Evolutionary conservation across 805 yeast species (phyloP).

Genomic region (Pichia kluyveri): DNA sequence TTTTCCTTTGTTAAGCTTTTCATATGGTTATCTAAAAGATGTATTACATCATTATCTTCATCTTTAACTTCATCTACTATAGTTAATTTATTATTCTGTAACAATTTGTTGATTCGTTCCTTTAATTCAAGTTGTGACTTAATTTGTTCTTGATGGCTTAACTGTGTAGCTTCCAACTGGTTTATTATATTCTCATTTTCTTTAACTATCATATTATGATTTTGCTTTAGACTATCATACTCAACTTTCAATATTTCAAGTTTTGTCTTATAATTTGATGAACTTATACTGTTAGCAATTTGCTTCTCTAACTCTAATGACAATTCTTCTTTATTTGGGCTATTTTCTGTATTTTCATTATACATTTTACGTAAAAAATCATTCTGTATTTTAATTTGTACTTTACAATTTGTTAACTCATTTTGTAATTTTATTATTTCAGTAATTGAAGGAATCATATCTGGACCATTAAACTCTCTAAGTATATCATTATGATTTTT

Average conservation of each 20-base stretch:
- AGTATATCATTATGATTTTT: too few relatives aligned
- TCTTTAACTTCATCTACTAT: not conserved
- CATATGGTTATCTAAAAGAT: not conserved
- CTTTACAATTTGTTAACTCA: constrained; percentile 26
- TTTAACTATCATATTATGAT: not conserved
- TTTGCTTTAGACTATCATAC: constrained; percentile 1
- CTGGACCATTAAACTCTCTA: not conserved
- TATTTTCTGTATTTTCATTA: constrained; percentile 1
- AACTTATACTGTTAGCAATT: constrained; percentile 6
- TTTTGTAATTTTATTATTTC: constrained; percentile 22
- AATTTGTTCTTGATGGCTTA: constrained; percentile 28
- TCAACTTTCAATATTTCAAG: not conserved
- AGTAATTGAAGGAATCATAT: not conserved
- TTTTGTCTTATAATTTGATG: constrained; percentile 1
- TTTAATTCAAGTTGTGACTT: constrained; percentile 36
- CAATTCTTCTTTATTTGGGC: constrained; percentile 10
- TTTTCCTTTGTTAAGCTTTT: not conserved
- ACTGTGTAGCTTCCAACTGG: constrained; percentile 7
- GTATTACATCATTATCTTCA: not conserved
- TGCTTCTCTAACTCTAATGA: constrained; percentile 10
- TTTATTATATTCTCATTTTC: constrained; percentile 9
- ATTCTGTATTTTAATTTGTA: constrained; percentile 25
- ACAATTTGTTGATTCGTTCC: constrained; percentile 19
- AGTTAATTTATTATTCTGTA: constrained; percentile 4
- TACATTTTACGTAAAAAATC: constrained; percentile 21